Percentiles rank a stretch among this genome's conserved stretches.
Conservation (phyloP, 208 protist species). For the Novymonas esmeraldas region DNA sequence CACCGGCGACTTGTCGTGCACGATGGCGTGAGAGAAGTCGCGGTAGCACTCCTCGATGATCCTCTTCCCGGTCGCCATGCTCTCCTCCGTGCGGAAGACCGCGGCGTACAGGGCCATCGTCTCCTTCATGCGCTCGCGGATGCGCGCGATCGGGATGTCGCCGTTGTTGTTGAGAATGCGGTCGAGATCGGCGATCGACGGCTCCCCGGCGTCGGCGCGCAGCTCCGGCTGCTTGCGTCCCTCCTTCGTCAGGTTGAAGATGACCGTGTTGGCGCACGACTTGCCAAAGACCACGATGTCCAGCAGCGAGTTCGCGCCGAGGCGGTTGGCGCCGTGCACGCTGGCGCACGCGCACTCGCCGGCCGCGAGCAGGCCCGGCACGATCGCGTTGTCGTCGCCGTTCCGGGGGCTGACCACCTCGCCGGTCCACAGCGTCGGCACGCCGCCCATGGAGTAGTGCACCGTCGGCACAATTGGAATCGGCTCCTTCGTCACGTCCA, state of each 20-base stretch:
- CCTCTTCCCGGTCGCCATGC: conserved; percentile 90
- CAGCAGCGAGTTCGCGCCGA: conserved; percentile 99
- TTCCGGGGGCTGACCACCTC: conserved; percentile 90
- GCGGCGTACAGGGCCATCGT: conserved; percentile 98
- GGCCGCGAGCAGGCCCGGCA: conserved; percentile 97
- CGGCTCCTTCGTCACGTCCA: conserved; percentile 99
- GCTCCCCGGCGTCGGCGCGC: conserved; percentile 86
- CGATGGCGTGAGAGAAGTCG: conserved; percentile 93
- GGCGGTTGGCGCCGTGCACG: conserved; percentile 99
- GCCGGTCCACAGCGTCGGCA: conserved; percentile 92
- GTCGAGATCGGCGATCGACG: conserved; percentile 96
- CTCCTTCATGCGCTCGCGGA: conserved; percentile 97
- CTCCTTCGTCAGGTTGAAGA: conserved; percentile 93
- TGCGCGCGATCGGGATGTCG: conserved; percentile 88
- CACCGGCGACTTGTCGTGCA: conserved; percentile 93
- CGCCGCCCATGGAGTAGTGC: conserved; percentile 99
- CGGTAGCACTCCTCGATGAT: conserved; percentile 95
- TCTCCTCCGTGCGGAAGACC: conserved; percentile 95
- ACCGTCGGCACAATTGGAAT: conserved; percentile 99
- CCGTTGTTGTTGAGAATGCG: conserved; percentile 95
- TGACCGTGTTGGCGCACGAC: conserved; percentile 95
- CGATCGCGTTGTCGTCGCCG: conserved; percentile 93
- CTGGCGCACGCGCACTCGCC: conserved; percentile 98
- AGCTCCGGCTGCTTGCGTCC: conserved; percentile 88
- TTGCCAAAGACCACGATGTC: conserved; percentile 99